phyloP scores from a whole-genome alignment of 371 early-diverging fungal genomes.

The Rhizopus stolonifer region DNA sequence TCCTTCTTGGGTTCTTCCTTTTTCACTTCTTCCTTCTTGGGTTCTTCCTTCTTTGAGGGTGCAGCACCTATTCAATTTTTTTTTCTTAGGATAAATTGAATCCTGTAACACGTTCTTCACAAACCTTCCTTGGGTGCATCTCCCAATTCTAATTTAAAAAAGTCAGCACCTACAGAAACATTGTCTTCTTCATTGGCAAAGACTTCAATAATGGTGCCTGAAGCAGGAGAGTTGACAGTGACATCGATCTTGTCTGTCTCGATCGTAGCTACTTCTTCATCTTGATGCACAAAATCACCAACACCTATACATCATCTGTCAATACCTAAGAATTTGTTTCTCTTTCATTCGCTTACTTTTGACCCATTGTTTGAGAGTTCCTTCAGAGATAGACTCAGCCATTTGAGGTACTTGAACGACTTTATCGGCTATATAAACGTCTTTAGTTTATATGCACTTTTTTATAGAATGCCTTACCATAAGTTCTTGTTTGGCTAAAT shows the following conservation, averaged over 20 bases:
- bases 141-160: slow-evolving; percentile 87
- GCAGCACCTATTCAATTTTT: slow-evolving; percentile 29
- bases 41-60: slow-evolving; percentile 45
- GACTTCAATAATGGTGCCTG: slow-evolving; percentile 83
- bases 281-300: slow-evolving; percentile 91
- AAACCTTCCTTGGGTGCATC: slow-evolving; percentile 69
- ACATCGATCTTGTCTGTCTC: slow-evolving; percentile 98
- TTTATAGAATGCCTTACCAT: slow-evolving; percentile 27
- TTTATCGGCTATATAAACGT: slow-evolving; percentile 58
- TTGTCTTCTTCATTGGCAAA: slow-evolving; percentile 92
- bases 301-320: slow-evolving; percentile 63
- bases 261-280: slow-evolving; percentile 95
- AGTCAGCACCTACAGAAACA: slow-evolving; percentile 89
- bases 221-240: slow-evolving; percentile 91
- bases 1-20: slow-evolving; percentile 36
- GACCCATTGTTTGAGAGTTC: slow-evolving; percentile 92
- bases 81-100: no score
- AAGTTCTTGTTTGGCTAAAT: slow-evolving; percentile 40
- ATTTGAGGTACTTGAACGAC: slow-evolving; percentile 92
- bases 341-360: slow-evolving; percentile 70
- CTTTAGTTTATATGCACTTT: not conserved
- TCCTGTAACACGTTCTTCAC: not conserved
- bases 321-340: not conserved
- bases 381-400: slow-evolving; percentile 98
- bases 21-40: slow-evolving; percentile 44